phyloP scores from a whole-genome alignment of 2,329 filamentous ascomycete genomes.

The Nigrospora sphaerica region DNA sequence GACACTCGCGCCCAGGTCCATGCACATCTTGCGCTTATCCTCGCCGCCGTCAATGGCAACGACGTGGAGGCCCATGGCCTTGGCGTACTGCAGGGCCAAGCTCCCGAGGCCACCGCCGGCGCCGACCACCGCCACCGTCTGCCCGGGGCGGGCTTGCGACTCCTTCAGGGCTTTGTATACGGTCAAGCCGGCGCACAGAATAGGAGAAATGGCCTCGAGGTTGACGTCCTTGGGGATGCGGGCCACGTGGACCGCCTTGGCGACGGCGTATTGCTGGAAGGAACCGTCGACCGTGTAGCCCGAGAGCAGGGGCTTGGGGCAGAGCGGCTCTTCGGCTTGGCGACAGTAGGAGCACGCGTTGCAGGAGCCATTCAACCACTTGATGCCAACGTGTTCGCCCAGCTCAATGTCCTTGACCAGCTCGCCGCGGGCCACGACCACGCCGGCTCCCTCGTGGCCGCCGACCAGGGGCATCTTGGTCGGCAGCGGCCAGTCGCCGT shows the following conservation, averaged over 20 bases:
- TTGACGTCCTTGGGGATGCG: slow-evolving; percentile 70
- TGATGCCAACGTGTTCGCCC: slow-evolving; percentile 82
- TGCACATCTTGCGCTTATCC: slow-evolving; percentile 69
- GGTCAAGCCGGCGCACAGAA: slow-evolving; percentile 80
- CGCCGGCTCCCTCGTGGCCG: slow-evolving; percentile 71
- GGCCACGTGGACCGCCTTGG: slow-evolving; percentile 78
- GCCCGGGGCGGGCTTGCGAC: slow-evolving; percentile 64
- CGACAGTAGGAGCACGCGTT: slow-evolving; percentile 79
- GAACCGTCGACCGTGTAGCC: slow-evolving; percentile 90
- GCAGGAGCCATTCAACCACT: slow-evolving; percentile 89
- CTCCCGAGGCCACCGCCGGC: slow-evolving; percentile 74
- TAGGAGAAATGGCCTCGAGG: slow-evolving; percentile 70
- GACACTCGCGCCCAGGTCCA: slow-evolving; percentile 59
- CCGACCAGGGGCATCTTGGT: slow-evolving; percentile 81
- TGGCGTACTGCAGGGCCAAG: slow-evolving; percentile 79
- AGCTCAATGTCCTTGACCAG: slow-evolving; percentile 72
- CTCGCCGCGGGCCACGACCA: slow-evolving; percentile 73
- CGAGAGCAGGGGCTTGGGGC: slow-evolving; percentile 65
- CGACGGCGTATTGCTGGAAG: slow-evolving; percentile 89
- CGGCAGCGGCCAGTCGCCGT: slow-evolving; percentile 83
- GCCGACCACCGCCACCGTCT: slow-evolving; percentile 78
- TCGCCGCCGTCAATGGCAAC: slow-evolving; percentile 79
- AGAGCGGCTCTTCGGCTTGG: slow-evolving; percentile 75
- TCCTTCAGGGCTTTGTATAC: slow-evolving; percentile 92
- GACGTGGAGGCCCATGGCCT: slow-evolving; percentile 76